phyloP scores from a whole-genome alignment of 148 eudicot genomes.

The Vaccinium macrocarpon region DNA sequence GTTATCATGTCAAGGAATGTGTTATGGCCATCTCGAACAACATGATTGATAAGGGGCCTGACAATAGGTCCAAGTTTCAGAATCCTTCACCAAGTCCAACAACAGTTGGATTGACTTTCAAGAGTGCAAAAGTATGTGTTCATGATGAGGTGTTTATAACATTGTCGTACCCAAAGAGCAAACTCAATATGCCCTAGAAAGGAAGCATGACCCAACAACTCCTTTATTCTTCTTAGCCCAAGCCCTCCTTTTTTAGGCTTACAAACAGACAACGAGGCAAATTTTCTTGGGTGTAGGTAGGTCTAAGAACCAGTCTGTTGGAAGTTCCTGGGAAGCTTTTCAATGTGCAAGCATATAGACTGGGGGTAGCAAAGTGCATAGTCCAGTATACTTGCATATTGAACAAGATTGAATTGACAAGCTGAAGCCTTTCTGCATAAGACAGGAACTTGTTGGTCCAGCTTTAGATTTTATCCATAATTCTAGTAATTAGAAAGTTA shows the following conservation, averaged over 20 bases:
- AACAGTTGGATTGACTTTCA: neutral
- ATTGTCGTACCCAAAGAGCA: no score
- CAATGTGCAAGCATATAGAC: neutral
- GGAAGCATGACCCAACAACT: neutral
- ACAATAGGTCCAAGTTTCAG: neutral
- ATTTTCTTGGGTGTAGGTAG: neutral
- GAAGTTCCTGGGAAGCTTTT: neutral
- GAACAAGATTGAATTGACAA: neutral
- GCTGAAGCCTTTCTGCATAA: neutral
- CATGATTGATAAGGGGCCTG: neutral
- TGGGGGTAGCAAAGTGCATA: neutral
- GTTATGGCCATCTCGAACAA: neutral
- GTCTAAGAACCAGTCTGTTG: neutral
- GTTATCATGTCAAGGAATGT: neutral
- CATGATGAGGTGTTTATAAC: neutral
- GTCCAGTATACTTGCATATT: neutral
- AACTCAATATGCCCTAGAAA: neutral
- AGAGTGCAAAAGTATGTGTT: neutral
- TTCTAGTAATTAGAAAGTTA: neutral
- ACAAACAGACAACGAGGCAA: neutral
- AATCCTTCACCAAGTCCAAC: neutral
- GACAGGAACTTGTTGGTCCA: conserved; percentile 2
- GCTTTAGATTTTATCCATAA: neutral
- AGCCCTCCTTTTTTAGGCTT: neutral
- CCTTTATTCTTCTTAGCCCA: neutral